Evolutionary conservation across 1,139 yeast species (phyloP), one percentile per base, ranked within the genome.

Genomic region (Yamadazyma jaroonii): DNA sequence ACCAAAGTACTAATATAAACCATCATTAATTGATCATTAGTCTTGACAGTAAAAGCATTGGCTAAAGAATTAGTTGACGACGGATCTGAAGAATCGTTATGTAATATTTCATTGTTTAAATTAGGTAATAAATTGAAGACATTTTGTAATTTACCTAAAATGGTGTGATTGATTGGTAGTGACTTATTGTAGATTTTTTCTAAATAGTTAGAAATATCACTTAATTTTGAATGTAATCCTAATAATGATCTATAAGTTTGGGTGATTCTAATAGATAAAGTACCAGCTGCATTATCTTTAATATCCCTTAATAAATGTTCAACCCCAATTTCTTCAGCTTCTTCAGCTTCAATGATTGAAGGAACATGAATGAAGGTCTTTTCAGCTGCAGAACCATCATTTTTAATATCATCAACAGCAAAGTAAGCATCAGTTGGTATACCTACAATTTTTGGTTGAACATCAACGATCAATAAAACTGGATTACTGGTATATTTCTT

Each of bases 251-350:
- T 88, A 55, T 92, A 78, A 54, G 90, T 96, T 56, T 85, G 85
- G 12, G 97, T 88, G 39, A 92, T 81, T 56, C 84, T 79, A 38
- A 90, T 78, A 2, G 97, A 84, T 46, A 94, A 74, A 35, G 86
- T 84, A 10, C 98, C 98, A 8, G 96, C 95, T 7, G 97, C 97
- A 52, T 90, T 97, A 58, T 92, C 97, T 53, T 97, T 80, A 28
- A 89, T 88, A 55, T 94, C 98, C 54, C 97, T 81, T 47, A 94
- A 68, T 45, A 94, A 67, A 57, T 94, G 99, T 59, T 94, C 99
- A 8, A 94, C 99, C 45, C 98, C 98, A 51, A 94, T 94, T 63
- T 94, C 99, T 64, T 94, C 98, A 3, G 98, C 98, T 60, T 94
- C 98, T 59, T 94, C 98, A 3, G 99, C 99, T 57, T 88, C 95